Conservation (phyloP, 345 rosid species). For the Bruguiera sexangula region DNA sequence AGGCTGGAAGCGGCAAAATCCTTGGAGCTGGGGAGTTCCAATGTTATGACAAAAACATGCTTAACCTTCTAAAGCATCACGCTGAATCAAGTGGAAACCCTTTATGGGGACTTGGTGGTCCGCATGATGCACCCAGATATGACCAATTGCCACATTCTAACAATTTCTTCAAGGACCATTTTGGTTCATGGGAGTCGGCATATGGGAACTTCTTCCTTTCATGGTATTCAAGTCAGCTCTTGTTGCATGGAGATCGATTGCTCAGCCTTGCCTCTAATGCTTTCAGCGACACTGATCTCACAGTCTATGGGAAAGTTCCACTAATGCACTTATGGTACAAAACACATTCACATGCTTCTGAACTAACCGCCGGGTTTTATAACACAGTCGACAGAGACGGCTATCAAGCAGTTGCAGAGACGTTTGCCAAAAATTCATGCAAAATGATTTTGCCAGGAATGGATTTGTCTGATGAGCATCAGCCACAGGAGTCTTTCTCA, state of each 20-base stretch:
- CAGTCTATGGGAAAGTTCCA: constrained; percentile 60
- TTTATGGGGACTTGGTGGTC: constrained; percentile 89
- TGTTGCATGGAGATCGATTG: constrained; percentile 64
- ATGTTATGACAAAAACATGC: constrained; percentile 84
- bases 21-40: constrained; percentile 82
- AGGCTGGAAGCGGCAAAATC: constrained; percentile 19
- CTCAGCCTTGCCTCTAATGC: constrained; percentile 59
- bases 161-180: constrained; percentile 64
- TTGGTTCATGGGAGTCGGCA: constrained; percentile 81
- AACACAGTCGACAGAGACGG: constrained; percentile 59
- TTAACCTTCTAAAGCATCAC: constrained; percentile 52
- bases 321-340: constrained; percentile 68
- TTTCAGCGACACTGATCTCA: constrained; percentile 38
- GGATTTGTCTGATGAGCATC: constrained; percentile 69
- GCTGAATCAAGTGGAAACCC: constrained; percentile 74
- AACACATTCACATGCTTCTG: constrained; percentile 64
- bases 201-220: constrained; percentile 85
- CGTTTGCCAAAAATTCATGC: constrained; percentile 75
- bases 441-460: constrained; percentile 78
- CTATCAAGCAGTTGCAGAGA: constrained; percentile 52
- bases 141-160: constrained; percentile 44
- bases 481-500: constrained; percentile 42
- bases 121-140: constrained; percentile 75
- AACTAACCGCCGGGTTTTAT: constrained; percentile 77
- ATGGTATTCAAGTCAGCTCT: constrained; percentile 75